A percentile compares a stretch with the other conserved stretches of the same genome.
Conservation (phyloP, 2,329 filamentous ascomycete genomes). For the Diaporthe helianthi region DNA sequence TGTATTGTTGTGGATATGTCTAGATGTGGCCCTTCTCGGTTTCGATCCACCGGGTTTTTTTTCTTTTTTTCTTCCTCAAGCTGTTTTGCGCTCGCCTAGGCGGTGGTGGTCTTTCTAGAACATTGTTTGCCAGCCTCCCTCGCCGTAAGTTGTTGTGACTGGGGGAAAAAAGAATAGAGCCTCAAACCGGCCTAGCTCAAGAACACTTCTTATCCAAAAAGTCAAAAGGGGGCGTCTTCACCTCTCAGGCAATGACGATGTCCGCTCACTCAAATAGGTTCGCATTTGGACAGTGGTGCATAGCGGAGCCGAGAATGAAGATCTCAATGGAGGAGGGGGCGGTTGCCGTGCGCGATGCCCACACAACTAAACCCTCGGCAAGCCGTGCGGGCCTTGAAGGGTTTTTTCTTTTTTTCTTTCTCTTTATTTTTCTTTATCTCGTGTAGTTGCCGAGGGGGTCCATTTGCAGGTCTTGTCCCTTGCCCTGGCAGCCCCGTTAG, state of each 20-base stretch:
- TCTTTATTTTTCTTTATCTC: too few relatives aligned
- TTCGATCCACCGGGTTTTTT: too few relatives aligned
- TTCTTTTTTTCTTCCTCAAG: too few relatives aligned
- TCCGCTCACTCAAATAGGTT: neutral
- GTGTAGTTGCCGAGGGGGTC: neutral
- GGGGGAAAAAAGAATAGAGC: neutral
- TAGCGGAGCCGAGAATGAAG: conserved; percentile 20
- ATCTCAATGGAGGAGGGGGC: conserved; percentile 15
- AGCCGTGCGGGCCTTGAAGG: neutral
- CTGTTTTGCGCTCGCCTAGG: neutral
- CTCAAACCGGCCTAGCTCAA: neutral
- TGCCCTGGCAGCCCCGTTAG: neutral
- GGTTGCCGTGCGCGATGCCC: neutral
- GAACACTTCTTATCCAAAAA: neutral
- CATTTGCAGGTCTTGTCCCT: neutral
- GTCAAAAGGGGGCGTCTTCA: neutral
- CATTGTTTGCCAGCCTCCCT: neutral
- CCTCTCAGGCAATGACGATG: neutral
- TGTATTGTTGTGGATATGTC: neutral
- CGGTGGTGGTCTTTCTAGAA: neutral
- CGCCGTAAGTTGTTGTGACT: too few relatives aligned
- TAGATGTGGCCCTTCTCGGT: neutral
- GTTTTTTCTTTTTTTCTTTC: conserved; percentile 1
- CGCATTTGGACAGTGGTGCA: neutral
- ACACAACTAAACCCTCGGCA: neutral